These are phyloP conservation scores for Lactifluus volemus DNA, from an alignment of 768 basidiomycete genomes.

Conservation along the genomic window DNA sequence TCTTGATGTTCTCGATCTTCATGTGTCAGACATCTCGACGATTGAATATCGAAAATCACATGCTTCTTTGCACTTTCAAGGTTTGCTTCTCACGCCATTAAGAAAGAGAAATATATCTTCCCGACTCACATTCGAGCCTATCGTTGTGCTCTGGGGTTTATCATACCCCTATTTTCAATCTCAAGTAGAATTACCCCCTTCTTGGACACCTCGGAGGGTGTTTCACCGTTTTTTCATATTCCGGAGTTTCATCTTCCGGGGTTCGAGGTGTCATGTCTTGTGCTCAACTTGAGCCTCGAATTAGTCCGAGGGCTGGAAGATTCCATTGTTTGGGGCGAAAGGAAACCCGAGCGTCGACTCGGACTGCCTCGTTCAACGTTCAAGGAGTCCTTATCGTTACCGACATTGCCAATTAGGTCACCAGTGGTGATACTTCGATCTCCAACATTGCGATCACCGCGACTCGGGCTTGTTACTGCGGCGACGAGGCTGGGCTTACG, in stretches of 20 bases:
- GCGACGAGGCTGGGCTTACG: no score
- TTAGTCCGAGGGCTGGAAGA: neutral
- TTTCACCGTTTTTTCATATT: no score
- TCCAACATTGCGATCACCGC: no score
- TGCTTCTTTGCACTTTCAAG: neutral
- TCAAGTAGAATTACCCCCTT: neutral
- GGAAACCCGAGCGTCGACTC: no score
- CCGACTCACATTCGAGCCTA: neutral
- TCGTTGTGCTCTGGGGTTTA: neutral
- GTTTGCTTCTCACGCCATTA: neutral
- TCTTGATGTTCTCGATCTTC: neutral
- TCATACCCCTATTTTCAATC: neutral
- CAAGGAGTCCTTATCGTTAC: no score
- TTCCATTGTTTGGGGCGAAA: no score
- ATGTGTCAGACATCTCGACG: no score
- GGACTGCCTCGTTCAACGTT: no score
- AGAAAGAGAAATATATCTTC: neutral
- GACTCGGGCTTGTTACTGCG: no score
- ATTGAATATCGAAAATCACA: neutral
- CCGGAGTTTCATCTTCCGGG: neutral
- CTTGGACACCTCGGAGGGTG: neutral
- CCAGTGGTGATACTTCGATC: no score
- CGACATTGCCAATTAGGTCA: neutral
- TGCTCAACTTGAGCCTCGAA: neutral
- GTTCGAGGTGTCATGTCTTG: neutral